phyloP scores from a whole-genome alignment of 176 grass and related monocot genomes.

The Carex littledalei region DNA sequence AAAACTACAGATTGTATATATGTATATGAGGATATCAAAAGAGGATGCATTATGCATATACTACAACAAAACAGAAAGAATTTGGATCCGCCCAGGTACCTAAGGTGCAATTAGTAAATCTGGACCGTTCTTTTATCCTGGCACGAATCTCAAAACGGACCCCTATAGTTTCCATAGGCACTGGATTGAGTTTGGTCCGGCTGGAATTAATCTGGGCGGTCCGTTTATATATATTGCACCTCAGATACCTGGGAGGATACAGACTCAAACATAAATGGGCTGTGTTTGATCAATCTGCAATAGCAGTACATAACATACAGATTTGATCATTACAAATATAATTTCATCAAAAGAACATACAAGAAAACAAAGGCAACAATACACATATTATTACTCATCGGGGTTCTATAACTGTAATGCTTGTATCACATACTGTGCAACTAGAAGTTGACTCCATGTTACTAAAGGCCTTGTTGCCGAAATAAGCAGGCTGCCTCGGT shows the following conservation, averaged over 20 bases:
- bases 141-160: no score
- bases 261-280: not conserved
- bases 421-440: constrained; percentile 33
- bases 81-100: no score
- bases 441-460: constrained; percentile 40
- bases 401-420: constrained; percentile 40
- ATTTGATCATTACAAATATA: not conserved
- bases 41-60: not conserved
- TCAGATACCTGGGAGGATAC: no score
- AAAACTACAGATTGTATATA: not conserved
- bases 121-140: no score
- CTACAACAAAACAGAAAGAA: not conserved
- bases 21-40: not conserved
- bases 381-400: constrained; percentile 17
- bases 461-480: constrained; percentile 24
- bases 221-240: no score
- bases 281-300: not conserved
- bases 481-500: constrained; percentile 46
- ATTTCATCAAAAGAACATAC: not conserved
- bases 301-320: not conserved
- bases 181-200: no score
- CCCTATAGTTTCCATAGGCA: no score
- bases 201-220: no score
- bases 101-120: no score
- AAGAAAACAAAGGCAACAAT: not conserved